Conservation (phyloP, 1,139 yeast species). For the Saccharomyces hybrid region DNA sequence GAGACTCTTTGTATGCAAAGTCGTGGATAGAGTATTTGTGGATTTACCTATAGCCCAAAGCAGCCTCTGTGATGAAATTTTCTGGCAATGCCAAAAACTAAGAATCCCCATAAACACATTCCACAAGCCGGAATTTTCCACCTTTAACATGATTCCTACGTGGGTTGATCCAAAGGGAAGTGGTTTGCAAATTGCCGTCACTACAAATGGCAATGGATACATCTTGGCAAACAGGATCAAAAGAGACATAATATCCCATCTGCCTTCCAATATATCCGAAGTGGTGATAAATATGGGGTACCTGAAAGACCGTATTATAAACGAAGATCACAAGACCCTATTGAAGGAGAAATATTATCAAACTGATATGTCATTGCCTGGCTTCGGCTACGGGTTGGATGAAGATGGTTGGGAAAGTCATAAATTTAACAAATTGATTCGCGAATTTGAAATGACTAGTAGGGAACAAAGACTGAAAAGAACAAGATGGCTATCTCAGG, state of each 20-base stretch:
- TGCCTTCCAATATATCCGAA: constrained; percentile 64
- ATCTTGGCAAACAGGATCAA: constrained; percentile 72
- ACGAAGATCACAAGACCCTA: constrained; percentile 39
- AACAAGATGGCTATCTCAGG: constrained; percentile 79
- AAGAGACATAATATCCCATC: constrained; percentile 56
- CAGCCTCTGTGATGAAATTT: constrained; percentile 37
- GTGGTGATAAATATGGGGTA: constrained; percentile 64
- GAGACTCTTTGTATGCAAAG: constrained; percentile 48
- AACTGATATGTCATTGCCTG: constrained; percentile 15
- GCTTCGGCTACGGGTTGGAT: constrained; percentile 47
- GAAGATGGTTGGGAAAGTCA: constrained; percentile 61
- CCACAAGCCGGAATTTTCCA: constrained; percentile 63
- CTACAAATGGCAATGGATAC: constrained; percentile 88
- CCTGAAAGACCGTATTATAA: constrained; percentile 49
- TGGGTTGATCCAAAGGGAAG: constrained; percentile 53
- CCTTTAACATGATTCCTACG: constrained; percentile 71
- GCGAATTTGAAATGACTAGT: constrained; percentile 49
- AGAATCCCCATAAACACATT: constrained; percentile 79
- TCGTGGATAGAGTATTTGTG: constrained; percentile 73
- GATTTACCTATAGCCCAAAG: constrained; percentile 34
- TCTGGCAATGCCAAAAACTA: constrained; percentile 42
- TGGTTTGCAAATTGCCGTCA: constrained; percentile 67
- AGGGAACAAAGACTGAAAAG: constrained; percentile 51
- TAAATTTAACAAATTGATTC: constrained; percentile 52
- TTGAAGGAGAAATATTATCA: constrained; percentile 14